Percentiles rank a stretch among this genome's conserved stretches.
Conservation (phyloP, 331 rosid genomes). For the Arachis monticola region DNA sequence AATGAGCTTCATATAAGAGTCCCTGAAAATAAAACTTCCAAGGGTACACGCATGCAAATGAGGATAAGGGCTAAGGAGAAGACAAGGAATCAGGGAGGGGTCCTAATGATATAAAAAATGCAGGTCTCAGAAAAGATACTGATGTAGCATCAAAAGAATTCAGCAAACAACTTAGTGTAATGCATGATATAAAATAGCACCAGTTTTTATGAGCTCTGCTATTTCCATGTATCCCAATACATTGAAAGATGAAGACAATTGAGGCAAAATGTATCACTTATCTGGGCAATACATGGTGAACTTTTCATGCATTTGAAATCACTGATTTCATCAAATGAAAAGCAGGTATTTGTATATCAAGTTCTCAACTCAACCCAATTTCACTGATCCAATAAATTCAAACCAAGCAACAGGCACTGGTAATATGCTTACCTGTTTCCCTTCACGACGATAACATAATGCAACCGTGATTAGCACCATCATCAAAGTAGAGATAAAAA, state of each 20-base stretch:
- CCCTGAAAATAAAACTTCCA: neutral
- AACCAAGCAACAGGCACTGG: neutral
- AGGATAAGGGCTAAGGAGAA: neutral
- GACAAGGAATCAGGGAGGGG: constrained; percentile 5
- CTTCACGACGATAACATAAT: constrained; percentile 64
- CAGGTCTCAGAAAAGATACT: constrained; percentile 5
- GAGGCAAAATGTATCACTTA: constrained; percentile 3
- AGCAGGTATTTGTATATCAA: constrained; percentile 4
- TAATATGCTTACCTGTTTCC: constrained; percentile 64
- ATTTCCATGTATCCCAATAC: neutral
- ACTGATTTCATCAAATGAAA: neutral
- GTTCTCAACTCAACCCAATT: constrained; percentile 13
- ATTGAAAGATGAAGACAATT: constrained; percentile 9
- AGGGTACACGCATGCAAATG: neutral
- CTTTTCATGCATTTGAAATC: constrained; percentile 3
- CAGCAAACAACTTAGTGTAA: neutral
- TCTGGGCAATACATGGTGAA: neutral
- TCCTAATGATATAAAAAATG: neutral
- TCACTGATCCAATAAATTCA: neutral
- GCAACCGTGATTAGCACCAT: constrained; percentile 58
- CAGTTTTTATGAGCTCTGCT: neutral
- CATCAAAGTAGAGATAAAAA: constrained; percentile 10
- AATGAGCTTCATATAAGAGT: too few relatives aligned
- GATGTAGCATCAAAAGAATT: constrained; percentile 21
- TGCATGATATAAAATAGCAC: neutral